phyloP scores from a whole-genome alignment of 371 early-diverging fungal genomes.

The Mucor sp. region DNA sequence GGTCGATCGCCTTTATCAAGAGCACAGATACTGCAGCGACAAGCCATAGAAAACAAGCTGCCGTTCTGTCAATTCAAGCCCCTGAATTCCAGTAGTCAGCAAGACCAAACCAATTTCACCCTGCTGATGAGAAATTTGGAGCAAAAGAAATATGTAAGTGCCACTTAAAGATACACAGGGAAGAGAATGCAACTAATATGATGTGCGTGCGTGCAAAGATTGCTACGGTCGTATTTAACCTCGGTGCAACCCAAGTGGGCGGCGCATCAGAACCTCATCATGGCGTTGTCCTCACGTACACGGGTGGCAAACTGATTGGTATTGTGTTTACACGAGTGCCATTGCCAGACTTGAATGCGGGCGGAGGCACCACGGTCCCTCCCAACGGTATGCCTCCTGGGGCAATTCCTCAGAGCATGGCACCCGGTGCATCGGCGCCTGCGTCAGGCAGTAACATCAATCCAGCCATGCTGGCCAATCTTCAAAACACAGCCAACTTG shows the following conservation, averaged over 20 bases:
- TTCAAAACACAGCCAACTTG: slow-evolving; percentile 27
- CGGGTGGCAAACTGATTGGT: slow-evolving; percentile 51
- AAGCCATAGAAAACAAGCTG: slow-evolving; percentile 48
- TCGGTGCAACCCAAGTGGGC: slow-evolving; percentile 25
- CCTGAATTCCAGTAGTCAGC: slow-evolving; percentile 37
- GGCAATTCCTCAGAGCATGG: background rate
- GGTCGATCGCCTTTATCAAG: slow-evolving; percentile 51
- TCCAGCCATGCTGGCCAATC: slow-evolving; percentile 22
- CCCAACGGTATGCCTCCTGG: slow-evolving; percentile 12
- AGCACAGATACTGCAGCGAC: slow-evolving; percentile 44
- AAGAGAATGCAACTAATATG: no score
- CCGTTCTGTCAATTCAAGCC: slow-evolving; percentile 60
- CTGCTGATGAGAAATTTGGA: slow-evolving; percentile 51
- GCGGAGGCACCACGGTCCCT: background rate
- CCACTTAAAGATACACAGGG: no score
- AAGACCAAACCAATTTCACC: slow-evolving; percentile 55
- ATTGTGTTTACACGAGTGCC: slow-evolving; percentile 53
- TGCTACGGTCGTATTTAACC: slow-evolving; percentile 45
- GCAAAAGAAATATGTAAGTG: slow-evolving; percentile 53
- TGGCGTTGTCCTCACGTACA: slow-evolving; percentile 53
- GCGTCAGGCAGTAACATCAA: slow-evolving; percentile 21
- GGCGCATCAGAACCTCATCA: slow-evolving; percentile 31
- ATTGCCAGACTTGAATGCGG: slow-evolving; percentile 47
- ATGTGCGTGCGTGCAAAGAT: no score
- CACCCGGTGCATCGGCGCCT: slow-evolving; percentile 13